These are phyloP conservation scores for Extremus antarcticus DNA, from an alignment of 495 filamentous ascomycete genomes.

Conservation along the genomic window DNA sequence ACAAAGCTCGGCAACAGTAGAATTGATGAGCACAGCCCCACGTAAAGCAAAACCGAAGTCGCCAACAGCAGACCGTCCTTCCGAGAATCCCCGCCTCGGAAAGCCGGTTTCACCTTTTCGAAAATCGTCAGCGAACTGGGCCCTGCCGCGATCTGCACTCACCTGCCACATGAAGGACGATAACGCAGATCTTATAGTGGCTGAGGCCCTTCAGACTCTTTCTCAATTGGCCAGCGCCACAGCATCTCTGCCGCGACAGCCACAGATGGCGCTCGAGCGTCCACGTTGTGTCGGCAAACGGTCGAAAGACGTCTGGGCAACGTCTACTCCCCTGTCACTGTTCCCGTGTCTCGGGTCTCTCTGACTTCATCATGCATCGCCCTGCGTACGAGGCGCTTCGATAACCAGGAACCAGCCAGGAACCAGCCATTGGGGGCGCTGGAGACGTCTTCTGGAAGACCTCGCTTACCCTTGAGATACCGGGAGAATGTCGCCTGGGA, in stretches of 20 bases:
- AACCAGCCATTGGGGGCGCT: background rate
- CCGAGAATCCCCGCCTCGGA: background rate
- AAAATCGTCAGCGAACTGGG: too few relatives aligned
- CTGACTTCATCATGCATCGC: background rate
- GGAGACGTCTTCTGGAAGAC: background rate
- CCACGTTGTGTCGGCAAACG: background rate
- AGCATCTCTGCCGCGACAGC: background rate
- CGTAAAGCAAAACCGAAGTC: too few relatives aligned
- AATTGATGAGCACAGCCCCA: too few relatives aligned
- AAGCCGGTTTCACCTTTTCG: background rate
- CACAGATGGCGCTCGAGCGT: background rate
- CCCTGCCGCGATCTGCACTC: background rate
- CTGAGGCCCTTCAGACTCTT: too few relatives aligned
- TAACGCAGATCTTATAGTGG: background rate
- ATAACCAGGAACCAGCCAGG: too few relatives aligned
- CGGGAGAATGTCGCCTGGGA: too few relatives aligned
- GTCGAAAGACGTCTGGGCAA: background rate
- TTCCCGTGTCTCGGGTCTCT: background rate
- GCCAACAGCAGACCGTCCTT: background rate
- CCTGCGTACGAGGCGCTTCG: background rate
- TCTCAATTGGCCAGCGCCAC: background rate
- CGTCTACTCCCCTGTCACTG: background rate
- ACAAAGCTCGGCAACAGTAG: too few relatives aligned
- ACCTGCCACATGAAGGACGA: background rate
- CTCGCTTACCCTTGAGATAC: background rate